Percentiles rank a stretch among this genome's conserved stretches.
These are phyloP conservation scores for Umbelopsis sp. DNA, from an alignment of 192 early-diverging fungal species.

Conservation along the genomic window DNA sequence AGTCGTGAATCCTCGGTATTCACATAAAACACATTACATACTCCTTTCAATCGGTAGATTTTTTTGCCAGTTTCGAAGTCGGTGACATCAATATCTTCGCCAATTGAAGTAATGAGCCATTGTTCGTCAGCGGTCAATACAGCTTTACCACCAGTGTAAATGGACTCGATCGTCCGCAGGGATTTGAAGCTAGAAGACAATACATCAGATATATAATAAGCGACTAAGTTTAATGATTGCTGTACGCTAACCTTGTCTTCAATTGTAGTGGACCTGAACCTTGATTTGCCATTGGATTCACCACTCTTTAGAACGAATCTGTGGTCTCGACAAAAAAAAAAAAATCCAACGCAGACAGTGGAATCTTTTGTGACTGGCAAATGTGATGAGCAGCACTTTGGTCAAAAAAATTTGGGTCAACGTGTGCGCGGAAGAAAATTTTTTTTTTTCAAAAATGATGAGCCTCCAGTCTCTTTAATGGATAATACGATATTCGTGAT, in stretches of 20 bases:
- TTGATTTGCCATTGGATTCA: constrained; percentile 12
- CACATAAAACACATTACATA: constrained; percentile 21
- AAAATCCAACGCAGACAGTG: background rate
- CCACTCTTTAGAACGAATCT: background rate
- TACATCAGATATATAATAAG: background rate
- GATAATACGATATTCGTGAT: too few relatives aligned
- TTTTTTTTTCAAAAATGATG: background rate
- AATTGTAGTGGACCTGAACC: constrained; percentile 3
- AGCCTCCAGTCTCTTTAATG: too few relatives aligned
- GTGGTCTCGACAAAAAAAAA: background rate
- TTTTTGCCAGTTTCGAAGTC: constrained; percentile 68
- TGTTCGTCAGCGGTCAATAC: constrained; percentile 66
- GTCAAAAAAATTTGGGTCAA: background rate
- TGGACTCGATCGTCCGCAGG: constrained; percentile 79
- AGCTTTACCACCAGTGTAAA: constrained; percentile 90
- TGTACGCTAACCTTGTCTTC: constrained; percentile 6
- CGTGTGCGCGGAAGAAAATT: background rate
- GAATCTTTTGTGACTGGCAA: constrained; percentile 5
- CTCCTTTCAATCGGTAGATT: constrained; percentile 66
- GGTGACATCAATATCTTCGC: constrained; percentile 80
- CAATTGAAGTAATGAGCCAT: constrained; percentile 75
- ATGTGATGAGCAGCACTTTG: background rate
- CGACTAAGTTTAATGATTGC: too few relatives aligned
- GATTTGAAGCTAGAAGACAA: constrained; percentile 63
- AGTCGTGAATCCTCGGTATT: background rate